These are phyloP conservation scores for Pascua guehoae DNA, from an alignment of 1,284 basidiomycete genomes.

Conservation along the genomic window DNA sequence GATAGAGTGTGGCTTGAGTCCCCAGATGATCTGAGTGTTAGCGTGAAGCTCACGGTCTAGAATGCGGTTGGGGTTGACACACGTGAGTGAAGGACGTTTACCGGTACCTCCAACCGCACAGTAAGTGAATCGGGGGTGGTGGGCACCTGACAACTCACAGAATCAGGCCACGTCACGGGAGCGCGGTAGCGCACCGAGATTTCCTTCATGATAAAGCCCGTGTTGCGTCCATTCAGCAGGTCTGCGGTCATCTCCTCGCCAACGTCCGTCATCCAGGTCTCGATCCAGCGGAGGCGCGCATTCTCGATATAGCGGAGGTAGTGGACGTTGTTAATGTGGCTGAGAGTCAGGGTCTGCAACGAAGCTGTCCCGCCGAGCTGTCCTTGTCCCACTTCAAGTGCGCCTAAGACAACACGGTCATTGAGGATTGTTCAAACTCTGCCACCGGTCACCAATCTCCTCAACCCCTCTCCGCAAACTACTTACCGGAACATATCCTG, in stretches of 20 bases:
- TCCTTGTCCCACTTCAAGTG: too few species aligned
- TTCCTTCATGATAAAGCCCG: conserved; percentile 39
- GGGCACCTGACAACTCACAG: conserved; percentile 21
- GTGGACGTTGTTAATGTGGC: conserved; percentile 47
- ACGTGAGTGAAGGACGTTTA: background rate
- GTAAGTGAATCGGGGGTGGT: too few species aligned
- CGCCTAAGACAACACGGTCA: too few species aligned
- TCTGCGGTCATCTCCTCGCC: conserved; percentile 12
- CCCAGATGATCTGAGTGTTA: conserved; percentile 36
- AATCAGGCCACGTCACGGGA: conserved; percentile 46
- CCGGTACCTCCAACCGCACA: too few species aligned
- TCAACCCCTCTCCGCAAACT: background rate
- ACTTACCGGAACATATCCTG: conserved; percentile 46
- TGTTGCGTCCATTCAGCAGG: conserved; percentile 27
- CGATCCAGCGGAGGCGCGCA: conserved; percentile 35
- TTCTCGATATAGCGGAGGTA: conserved; percentile 44
- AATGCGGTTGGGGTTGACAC: background rate
- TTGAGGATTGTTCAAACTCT: too few species aligned
- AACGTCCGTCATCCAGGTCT: conserved; percentile 30
- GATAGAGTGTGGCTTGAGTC: conserved; percentile 32
- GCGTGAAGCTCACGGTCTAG: background rate
- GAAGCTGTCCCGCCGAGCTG: too few species aligned
- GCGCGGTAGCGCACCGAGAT: conserved; percentile 27
- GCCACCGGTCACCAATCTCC: background rate
- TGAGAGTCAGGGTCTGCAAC: conserved; percentile 9